phyloP scores from a whole-genome alignment of 129 eudicot species.

The Apium graveolens region DNA sequence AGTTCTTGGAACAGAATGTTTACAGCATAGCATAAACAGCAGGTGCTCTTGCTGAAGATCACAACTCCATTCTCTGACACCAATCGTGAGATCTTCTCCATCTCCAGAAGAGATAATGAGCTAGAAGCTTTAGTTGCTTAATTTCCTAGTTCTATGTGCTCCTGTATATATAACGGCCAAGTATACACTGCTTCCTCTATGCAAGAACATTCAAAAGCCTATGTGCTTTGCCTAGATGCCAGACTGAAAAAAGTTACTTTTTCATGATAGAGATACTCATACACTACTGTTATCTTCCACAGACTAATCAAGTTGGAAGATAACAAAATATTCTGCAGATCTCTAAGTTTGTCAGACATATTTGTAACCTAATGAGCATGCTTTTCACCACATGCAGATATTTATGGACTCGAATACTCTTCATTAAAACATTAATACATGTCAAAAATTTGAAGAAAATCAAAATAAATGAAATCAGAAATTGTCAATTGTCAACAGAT shows the following conservation, averaged over 20 bases:
- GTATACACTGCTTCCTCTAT: slow-evolving; percentile 20
- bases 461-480: background rate
- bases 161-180: slow-evolving; percentile 49
- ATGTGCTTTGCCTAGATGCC: slow-evolving; percentile 44
- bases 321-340: slow-evolving; percentile 16
- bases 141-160: slow-evolving; percentile 19
- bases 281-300: slow-evolving; percentile 31
- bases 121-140: slow-evolving; percentile 28
- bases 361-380: slow-evolving; percentile 26
- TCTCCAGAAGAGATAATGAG: slow-evolving; percentile 5
- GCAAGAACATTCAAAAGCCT: slow-evolving; percentile 41
- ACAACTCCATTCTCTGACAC: slow-evolving; percentile 58
- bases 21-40: slow-evolving; percentile 74
- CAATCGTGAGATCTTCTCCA: slow-evolving; percentile 54
- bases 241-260: slow-evolving; percentile 41
- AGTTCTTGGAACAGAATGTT: slow-evolving; percentile 57
- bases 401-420: slow-evolving; percentile 14
- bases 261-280: slow-evolving; percentile 21
- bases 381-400: slow-evolving; percentile 19
- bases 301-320: slow-evolving; percentile 34
- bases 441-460: slow-evolving; percentile 4
- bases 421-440: slow-evolving; percentile 19
- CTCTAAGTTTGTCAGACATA: slow-evolving; percentile 12
- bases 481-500: slow-evolving; percentile 21
- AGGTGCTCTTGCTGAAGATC: slow-evolving; percentile 65